phyloP scores from a whole-genome alignment of 805 yeast genomes.

The Groenewaldozyma salmanticensis region DNA sequence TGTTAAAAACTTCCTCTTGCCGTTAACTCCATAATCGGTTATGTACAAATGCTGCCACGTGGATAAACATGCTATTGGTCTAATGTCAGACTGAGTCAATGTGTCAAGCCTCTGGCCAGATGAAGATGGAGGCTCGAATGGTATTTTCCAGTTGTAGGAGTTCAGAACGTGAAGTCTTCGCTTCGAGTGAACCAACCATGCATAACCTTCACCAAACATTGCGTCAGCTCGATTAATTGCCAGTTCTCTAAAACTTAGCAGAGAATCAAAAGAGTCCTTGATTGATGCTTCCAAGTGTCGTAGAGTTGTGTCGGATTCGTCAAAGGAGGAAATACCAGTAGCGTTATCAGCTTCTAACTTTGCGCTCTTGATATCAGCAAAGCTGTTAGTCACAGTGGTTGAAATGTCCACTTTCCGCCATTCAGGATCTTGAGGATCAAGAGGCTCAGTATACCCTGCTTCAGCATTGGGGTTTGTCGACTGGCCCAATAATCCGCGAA shows the following conservation, averaged over 20 bases:
- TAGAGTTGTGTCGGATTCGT: slow-evolving; percentile 2
- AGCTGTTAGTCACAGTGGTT: slow-evolving; percentile 15
- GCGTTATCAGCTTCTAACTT: slow-evolving; percentile 25
- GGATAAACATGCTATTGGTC: slow-evolving; percentile 17
- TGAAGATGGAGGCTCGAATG: slow-evolving; percentile 34
- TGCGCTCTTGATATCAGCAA: slow-evolving; percentile 24
- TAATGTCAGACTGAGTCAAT: neutral
- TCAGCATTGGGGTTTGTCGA: slow-evolving; percentile 19
- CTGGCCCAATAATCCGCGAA: slow-evolving; percentile 25
- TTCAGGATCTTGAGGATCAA: slow-evolving; percentile 16
- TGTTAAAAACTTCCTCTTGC: slow-evolving; percentile 60
- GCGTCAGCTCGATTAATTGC: slow-evolving; percentile 62
- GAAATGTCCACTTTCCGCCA: slow-evolving; percentile 18
- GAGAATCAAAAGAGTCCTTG: slow-evolving; percentile 56
- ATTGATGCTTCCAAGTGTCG: slow-evolving; percentile 11
- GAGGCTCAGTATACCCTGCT: slow-evolving; percentile 5
- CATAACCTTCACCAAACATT: slow-evolving; percentile 82
- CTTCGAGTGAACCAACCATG: slow-evolving; percentile 63
- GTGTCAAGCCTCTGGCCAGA: neutral
- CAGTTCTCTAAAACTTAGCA: slow-evolving; percentile 67
- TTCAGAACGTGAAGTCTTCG: slow-evolving; percentile 54
- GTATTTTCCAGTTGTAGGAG: slow-evolving; percentile 89
- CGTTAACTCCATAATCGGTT: slow-evolving; percentile 73
- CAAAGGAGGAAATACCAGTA: slow-evolving; percentile 2
- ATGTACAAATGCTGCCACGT: slow-evolving; percentile 83